Evolutionary conservation across 768 basidiomycete genomes (phyloP).

Genomic region (Leucocoprinus birnbaumii): DNA sequence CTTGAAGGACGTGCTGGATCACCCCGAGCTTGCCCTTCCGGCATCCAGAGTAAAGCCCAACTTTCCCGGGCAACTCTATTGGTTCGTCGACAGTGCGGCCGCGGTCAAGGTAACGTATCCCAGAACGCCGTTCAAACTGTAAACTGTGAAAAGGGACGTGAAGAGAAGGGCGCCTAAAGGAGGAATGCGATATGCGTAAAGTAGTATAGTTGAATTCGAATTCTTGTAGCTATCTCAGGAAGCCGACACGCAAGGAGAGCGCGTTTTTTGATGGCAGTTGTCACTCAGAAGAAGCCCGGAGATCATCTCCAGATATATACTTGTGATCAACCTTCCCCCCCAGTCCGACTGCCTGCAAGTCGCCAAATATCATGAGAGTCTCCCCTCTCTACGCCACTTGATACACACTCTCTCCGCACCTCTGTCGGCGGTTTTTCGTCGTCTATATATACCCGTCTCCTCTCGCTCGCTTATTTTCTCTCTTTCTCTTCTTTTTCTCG

Average conservation of each 20-base stretch:
- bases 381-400: background rate
- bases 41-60: constrained; percentile 78
- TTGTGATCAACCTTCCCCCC: background rate
- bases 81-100: constrained; percentile 93
- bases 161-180: background rate
- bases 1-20: constrained; percentile 71
- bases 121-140: constrained; percentile 57
- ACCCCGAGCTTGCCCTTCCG: constrained; percentile 77
- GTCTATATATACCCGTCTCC: background rate
- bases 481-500: no score
- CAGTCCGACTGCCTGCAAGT: background rate
- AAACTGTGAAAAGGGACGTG: constrained; percentile 18
- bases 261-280: background rate
- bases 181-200: background rate
- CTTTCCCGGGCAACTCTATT: constrained; percentile 82
- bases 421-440: background rate
- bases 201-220: background rate
- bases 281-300: no score
- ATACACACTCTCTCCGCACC: constrained; percentile 6
- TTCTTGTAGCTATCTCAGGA: background rate
- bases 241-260: background rate
- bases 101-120: constrained; percentile 57
- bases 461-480: no score
- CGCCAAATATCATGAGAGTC: background rate
- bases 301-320: constrained; percentile 3